Evolutionary conservation across 2,329 filamentous ascomycete species (phyloP).

Genomic region (Aspergillus udagawae): DNA sequence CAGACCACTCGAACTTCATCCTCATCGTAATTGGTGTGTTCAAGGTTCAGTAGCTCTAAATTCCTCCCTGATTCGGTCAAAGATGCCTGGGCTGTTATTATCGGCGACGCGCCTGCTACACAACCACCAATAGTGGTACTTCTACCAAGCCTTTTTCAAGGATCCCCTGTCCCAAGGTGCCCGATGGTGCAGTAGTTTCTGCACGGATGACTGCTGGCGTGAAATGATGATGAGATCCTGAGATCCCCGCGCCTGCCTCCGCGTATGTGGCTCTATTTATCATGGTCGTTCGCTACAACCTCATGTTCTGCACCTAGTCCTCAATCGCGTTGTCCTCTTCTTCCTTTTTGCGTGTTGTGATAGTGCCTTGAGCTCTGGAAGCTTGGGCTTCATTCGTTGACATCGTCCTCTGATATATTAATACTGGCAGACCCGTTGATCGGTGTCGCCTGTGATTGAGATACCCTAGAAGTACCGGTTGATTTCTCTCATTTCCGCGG

Average conservation of each 20-base stretch:
- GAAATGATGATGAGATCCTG: constrained; percentile 6
- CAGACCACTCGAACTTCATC: constrained; percentile 8
- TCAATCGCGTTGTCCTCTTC: constrained; percentile 17
- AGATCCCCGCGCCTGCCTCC: constrained; percentile 12
- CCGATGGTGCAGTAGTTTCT: constrained; percentile 32
- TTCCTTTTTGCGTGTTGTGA: constrained; percentile 22
- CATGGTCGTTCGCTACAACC: constrained; percentile 21
- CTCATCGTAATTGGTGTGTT: constrained; percentile 13
- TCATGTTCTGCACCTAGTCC: constrained; percentile 18
- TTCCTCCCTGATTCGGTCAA: not conserved
- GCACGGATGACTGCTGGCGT: constrained; percentile 14
- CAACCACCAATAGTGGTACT: constrained; percentile 16
- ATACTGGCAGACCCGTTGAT: constrained; percentile 25
- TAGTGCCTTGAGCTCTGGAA: constrained; percentile 32
- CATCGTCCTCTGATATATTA: constrained; percentile 16
- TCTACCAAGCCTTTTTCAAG: constrained; percentile 5
- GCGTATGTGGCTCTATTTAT: constrained; percentile 25
- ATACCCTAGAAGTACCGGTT: constrained; percentile 24
- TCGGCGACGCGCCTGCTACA: constrained; percentile 15
- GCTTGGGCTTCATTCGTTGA: constrained; percentile 25
- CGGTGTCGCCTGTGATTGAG: constrained; percentile 27
- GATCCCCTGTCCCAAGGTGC: constrained; percentile 20
- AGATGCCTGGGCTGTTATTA: not conserved
- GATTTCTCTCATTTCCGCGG: constrained; percentile 1
- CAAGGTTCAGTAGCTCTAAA: not conserved